These are phyloP conservation scores for Cucurbitaria berberidis DNA, from an alignment of 2,329 filamentous ascomycete species.

Conservation along the genomic window DNA sequence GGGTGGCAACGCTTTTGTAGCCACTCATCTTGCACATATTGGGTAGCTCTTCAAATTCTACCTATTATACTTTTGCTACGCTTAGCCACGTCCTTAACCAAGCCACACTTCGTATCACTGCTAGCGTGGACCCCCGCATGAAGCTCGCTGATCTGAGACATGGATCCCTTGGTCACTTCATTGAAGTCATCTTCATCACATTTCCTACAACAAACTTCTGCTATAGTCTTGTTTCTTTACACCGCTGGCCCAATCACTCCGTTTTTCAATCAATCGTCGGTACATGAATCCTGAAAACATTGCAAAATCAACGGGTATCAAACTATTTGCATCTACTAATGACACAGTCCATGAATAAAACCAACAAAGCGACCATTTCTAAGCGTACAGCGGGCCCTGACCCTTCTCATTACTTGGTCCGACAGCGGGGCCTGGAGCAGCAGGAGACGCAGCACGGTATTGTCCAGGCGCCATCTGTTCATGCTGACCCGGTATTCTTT, in stretches of 20 bases:
- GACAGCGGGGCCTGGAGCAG: background rate
- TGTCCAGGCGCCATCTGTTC: slow-evolving; percentile 2
- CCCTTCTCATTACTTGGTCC: slow-evolving; percentile 26
- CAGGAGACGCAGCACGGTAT: slow-evolving; percentile 2
- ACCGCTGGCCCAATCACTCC: too few species aligned
- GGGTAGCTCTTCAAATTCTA: background rate
- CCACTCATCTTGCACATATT: slow-evolving; percentile 2
- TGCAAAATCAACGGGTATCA: background rate
- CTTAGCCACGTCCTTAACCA: background rate
- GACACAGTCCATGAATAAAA: background rate
- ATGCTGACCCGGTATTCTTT: slow-evolving; percentile 8
- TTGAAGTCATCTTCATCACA: too few species aligned
- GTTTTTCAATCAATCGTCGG: too few species aligned
- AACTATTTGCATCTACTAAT: background rate
- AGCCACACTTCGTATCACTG: slow-evolving; percentile 19
- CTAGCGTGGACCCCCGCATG: slow-evolving; percentile 27
- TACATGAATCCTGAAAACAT: too few species aligned
- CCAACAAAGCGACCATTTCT: background rate
- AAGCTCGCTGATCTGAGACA: slow-evolving; percentile 21
- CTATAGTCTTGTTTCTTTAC: too few species aligned
- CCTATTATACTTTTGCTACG: background rate
- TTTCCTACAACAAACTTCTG: background rate
- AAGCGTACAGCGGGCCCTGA: slow-evolving; percentile 23
- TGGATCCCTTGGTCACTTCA: too few species aligned
- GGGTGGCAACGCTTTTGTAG: slow-evolving; percentile 1